phyloP scores from a whole-genome alignment of 495 filamentous ascomycete genomes.

The Lasiosphaeriaceae sp. region DNA sequence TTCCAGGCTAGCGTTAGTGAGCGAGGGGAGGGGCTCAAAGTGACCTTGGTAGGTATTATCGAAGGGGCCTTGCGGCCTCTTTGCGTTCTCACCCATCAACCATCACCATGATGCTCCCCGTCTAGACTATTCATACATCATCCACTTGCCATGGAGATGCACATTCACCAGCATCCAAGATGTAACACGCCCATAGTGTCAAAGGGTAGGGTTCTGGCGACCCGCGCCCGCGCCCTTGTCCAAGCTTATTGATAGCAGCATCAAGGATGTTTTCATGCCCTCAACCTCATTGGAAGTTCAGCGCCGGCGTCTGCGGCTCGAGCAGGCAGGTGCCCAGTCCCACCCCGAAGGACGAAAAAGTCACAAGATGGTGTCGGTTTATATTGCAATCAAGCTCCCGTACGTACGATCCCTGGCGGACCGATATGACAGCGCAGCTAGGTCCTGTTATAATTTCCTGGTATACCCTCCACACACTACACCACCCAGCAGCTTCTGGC shows the following conservation, averaged over 20 bases:
- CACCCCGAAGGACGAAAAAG: slow-evolving; percentile 21
- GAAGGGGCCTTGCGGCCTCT: no score
- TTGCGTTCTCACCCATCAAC: no score
- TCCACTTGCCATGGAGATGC: no score
- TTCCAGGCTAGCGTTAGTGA: no score
- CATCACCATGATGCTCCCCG: no score
- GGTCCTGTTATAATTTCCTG: not conserved
- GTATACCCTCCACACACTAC: not conserved
- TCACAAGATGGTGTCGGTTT: slow-evolving; percentile 27
- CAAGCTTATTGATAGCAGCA: not conserved
- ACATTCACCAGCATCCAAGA: not conserved
- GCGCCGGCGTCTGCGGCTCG: slow-evolving; percentile 19
- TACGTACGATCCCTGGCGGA: slow-evolving; percentile 13
- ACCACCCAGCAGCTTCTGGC: not conserved
- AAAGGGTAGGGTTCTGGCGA: not conserved
- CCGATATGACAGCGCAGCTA: slow-evolving; percentile 9
- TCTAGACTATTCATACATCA: no score
- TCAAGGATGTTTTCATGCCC: not conserved
- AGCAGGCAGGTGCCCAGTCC: slow-evolving; percentile 17
- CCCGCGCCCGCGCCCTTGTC: not conserved
- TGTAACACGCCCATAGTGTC: not conserved
- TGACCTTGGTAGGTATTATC: no score
- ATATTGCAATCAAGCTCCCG: slow-evolving; percentile 33
- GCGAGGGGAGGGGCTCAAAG: no score
- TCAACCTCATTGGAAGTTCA: slow-evolving; percentile 10